Evolutionary conservation across 2,329 filamentous ascomycete species (phyloP).

Genomic region (Diaporthe vexans): DNA sequence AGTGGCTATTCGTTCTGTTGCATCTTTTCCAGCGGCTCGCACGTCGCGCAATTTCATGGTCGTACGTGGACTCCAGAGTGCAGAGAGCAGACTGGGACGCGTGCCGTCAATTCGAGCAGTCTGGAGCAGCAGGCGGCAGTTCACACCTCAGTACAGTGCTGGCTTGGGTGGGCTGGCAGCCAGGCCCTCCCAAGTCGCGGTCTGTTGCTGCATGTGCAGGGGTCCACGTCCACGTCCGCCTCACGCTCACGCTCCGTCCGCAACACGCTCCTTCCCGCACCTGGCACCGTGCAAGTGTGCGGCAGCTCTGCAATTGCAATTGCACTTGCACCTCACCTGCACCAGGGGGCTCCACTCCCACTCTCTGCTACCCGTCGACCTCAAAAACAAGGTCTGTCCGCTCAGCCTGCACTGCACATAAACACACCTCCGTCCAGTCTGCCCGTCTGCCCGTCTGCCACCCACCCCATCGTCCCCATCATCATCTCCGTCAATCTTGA

Average conservation of each 20-base stretch:
- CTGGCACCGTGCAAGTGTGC: conserved; percentile 29
- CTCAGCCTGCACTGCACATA: conserved; percentile 36
- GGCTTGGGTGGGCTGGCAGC: background rate
- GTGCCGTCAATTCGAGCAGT: background rate
- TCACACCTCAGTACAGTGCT: conserved; percentile 4
- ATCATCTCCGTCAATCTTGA: conserved; percentile 35
- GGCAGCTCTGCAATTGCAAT: conserved; percentile 16
- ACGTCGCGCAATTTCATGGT: conserved; percentile 19
- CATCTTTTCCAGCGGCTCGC: background rate
- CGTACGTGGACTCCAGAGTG: conserved; percentile 4
- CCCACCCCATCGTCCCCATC: conserved; percentile 22
- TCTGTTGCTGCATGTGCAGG: conserved; percentile 31
- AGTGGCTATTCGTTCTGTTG: conserved; percentile 12
- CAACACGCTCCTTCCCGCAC: conserved; percentile 36
- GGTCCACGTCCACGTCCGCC: conserved; percentile 35
- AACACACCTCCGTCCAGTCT: conserved; percentile 34
- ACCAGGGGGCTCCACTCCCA: conserved; percentile 20
- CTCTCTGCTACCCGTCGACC: conserved; percentile 34
- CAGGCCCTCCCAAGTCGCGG: conserved; percentile 22
- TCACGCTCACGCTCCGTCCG: conserved; percentile 31
- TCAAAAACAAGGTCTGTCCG: conserved; percentile 38
- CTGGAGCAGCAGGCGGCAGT: background rate
- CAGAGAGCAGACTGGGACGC: conserved; percentile 8
- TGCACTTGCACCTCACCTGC: conserved; percentile 25
- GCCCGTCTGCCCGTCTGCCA: conserved; percentile 33